Base-by-base conservation (phyloP, 169 alveolate genomes). In the Cryptosporidium bovis region DNA sequence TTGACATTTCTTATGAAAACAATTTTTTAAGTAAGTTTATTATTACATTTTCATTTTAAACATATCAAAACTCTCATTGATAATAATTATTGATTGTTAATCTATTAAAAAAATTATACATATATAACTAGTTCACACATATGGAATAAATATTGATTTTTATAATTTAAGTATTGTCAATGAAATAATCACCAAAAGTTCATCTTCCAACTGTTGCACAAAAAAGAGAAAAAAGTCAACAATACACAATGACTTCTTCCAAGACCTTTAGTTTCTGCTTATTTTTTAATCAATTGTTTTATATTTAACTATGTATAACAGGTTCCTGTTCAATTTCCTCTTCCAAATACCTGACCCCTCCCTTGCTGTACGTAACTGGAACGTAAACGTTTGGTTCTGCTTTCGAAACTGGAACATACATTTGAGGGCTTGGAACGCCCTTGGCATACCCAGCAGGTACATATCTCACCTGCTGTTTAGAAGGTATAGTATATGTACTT, bases 371-470 rank as follows among this genome's bases (percentile, higher is more conserved):
- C 1, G 71, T 77, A 58, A 77, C 87, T 18, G 87, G 87, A 58
- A 77, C 71, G 64, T 77, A 77, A 36, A 62, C 71, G 34, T 56
- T 77, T 16, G 87, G 87, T 60, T 77, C 77, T 6, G 71, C 58
- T 46, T 77, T 77, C 36, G 87, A 58, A 27, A 77, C 87, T 46
- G 87, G 87, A 16, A 77, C 87, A 77, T 77, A 77, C 87, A 77
- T 77, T 62, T 77, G 87, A 40, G 77, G 77, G 36, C 65, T 64
- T 20, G 69, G 46, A 29, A 51, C 66, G 27, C 87, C 87, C 36
- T 77, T 77, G 7, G 87, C 87, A 60, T 77, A 77, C 6, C 87
- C 87, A 62, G 44, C 87, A 29, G 87, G 87, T 44, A 77, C 87
- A 77, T 77, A 77, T 29, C 87, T 77, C 69, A 77, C 15, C 36